phyloP scores from a whole-genome alignment of 306 rosid species.

The Mimosa bimucronata region DNA sequence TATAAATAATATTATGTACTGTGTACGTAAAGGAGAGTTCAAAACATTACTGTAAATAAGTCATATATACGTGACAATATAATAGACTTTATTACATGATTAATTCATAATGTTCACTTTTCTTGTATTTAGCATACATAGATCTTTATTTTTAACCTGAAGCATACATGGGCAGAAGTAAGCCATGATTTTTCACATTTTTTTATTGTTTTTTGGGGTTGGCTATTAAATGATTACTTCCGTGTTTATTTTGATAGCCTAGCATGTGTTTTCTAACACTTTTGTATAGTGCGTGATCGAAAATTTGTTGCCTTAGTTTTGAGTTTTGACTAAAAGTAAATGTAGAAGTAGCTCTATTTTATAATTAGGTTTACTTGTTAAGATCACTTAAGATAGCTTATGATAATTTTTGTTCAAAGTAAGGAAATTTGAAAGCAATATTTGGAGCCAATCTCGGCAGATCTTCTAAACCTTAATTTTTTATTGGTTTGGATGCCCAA shows the following conservation, averaged over 20 bases:
- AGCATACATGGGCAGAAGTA: too few relatives aligned
- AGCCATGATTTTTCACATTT: not conserved
- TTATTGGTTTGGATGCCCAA: not conserved
- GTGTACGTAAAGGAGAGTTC: not conserved
- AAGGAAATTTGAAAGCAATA: not conserved
- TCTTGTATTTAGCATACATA: too few relatives aligned
- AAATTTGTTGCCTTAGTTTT: not conserved
- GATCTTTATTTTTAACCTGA: too few relatives aligned
- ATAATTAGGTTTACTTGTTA: not conserved
- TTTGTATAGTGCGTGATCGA: not conserved
- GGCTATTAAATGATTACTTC: not conserved
- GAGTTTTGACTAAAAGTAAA: not conserved
- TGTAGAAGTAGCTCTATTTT: not conserved
- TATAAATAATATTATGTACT: not conserved
- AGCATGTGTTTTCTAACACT: not conserved
- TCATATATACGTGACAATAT: not conserved
- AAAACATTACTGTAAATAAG: not conserved
- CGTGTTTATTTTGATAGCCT: not conserved
- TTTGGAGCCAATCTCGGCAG: slow-evolving; percentile 21
- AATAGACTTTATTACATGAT: not conserved
- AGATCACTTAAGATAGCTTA: not conserved
- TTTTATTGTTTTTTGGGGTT: not conserved
- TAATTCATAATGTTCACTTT: not conserved
- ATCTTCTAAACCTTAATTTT: not conserved
- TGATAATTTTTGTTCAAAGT: not conserved